A percentile compares a stretch with the other conserved stretches of the same genome.
Conservation (phyloP, 2,329 filamentous ascomycete species). For the Cladosporium sp. region DNA sequence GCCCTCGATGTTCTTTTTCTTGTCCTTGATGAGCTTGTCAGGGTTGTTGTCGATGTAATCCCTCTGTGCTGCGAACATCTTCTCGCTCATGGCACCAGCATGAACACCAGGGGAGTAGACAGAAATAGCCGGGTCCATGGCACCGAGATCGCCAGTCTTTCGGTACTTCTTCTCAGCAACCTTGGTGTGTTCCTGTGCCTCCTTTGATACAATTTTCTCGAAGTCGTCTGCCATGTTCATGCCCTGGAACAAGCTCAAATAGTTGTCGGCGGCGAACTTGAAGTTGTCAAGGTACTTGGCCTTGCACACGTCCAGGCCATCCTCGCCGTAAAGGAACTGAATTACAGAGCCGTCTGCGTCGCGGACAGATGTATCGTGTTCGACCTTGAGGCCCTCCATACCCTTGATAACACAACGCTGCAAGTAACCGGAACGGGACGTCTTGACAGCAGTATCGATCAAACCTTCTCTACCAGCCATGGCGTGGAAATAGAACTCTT, state of each 20-base stretch:
- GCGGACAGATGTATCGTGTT: slow-evolving; percentile 91
- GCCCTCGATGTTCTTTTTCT: slow-evolving; percentile 52
- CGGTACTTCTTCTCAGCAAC: slow-evolving; percentile 74
- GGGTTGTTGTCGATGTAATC: slow-evolving; percentile 77
- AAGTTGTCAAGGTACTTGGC: slow-evolving; percentile 90
- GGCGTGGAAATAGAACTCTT: slow-evolving; percentile 99
- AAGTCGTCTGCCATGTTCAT: slow-evolving; percentile 62
- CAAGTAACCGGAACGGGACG: slow-evolving; percentile 91
- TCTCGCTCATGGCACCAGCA: slow-evolving; percentile 85
- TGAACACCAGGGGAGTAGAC: slow-evolving; percentile 73
- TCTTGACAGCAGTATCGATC: slow-evolving; percentile 98
- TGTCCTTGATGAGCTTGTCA: slow-evolving; percentile 59
- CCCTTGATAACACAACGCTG: slow-evolving; percentile 98
- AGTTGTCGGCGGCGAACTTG: slow-evolving; percentile 84
- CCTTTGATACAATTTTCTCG: slow-evolving; percentile 63
- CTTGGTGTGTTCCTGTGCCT: slow-evolving; percentile 62
- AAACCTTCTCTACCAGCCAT: slow-evolving; percentile 98
- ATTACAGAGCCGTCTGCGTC: slow-evolving; percentile 91
- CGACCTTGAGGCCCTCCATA: slow-evolving; percentile 89
- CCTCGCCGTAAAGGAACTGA: slow-evolving; percentile 95
- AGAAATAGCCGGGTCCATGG: slow-evolving; percentile 73
- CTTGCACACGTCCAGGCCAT: slow-evolving; percentile 91
- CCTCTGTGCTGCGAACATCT: slow-evolving; percentile 71
- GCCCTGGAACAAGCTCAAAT: slow-evolving; percentile 74
- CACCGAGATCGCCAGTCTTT: slow-evolving; percentile 67